Base-by-base conservation (phyloP, 805 yeast species). In the Teunomyces panamensis region DNA sequence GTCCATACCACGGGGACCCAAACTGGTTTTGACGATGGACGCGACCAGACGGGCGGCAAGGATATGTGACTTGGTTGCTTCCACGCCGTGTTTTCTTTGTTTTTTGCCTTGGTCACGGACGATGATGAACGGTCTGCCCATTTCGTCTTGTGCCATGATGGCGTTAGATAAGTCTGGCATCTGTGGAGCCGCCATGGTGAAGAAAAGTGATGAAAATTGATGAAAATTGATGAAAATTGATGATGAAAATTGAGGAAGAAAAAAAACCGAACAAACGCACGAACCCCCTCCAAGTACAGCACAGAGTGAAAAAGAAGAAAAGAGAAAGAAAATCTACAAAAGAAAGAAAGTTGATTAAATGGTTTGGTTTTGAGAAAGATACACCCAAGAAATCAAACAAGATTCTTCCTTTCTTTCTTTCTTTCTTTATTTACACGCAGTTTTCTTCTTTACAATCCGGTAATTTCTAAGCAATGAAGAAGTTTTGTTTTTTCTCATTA, bases 1-100 rank as follows among this genome's bases (percentile, higher is more conserved):
- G 69, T 94, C 99, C 60, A 95, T 74, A n/a, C 99, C 99, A 64
- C 99, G 82, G 44, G 99, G 99, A 8, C 99, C 99, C 54, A 94
- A 74, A 0, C 97, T 89, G 1, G 97, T 87, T 63, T 86, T 89
- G 53, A 94, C 85, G 50, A 94, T 89, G 30, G 91, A 85, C 9
- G 98, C 89, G 45, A 94, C 97, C 6, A 96, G 85, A 66, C 96
- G 80, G 28, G 98, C 97, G 30, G 98, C 98, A 47, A 89, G 76
- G 47, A 92, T 91, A 67, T 94, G 98, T 36, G 92, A 84, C 67
- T 85, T 81, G 54, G 76, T 71, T 42, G 78, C 78, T 55, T 73
- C 78, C 42, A 68, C 52, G 9, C 78, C 78, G 50, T 72, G 77
- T 49, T 70, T 73, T 80, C 67, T 83, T 77, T 52, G 97, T 90